These are phyloP conservation scores for Stipa capillata DNA, from an alignment of 176 grass and related monocot genomes.

Conservation along the genomic window DNA sequence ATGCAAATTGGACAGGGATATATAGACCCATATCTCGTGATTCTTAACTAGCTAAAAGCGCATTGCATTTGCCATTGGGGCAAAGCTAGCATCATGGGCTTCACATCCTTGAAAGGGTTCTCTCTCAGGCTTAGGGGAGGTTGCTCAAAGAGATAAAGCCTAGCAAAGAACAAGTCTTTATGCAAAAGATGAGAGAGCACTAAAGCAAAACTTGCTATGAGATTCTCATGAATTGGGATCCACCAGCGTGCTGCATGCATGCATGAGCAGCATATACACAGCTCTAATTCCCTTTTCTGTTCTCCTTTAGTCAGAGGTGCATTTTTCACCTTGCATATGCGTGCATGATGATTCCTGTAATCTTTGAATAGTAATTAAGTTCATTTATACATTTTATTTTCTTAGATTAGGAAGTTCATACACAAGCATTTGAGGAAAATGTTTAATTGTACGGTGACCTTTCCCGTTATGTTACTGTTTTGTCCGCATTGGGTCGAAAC, in stretches of 20 bases:
- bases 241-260: constrained; percentile 32
- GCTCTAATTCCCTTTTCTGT: background rate
- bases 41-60: constrained; percentile 33
- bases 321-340: background rate
- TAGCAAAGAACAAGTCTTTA: constrained; percentile 44
- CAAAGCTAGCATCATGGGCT: constrained; percentile 27
- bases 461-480: background rate
- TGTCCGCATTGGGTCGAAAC: background rate
- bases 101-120: constrained; percentile 35
- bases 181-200: constrained; percentile 36
- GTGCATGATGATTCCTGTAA: background rate
- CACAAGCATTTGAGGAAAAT: background rate
- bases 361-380: background rate
- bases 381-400: too few relatives aligned
- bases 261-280: background rate
- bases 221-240: constrained; percentile 52
- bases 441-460: background rate
- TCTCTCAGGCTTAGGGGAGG: constrained; percentile 27
- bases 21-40: constrained; percentile 24
- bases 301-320: background rate
- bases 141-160: constrained; percentile 44
- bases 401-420: too few relatives aligned
- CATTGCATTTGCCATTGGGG: constrained; percentile 26
- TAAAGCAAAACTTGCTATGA: constrained; percentile 49
- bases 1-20: background rate